Base-by-base conservation (phyloP, 2,329 filamentous ascomycete genomes). In the Fusarium incarnatum region DNA sequence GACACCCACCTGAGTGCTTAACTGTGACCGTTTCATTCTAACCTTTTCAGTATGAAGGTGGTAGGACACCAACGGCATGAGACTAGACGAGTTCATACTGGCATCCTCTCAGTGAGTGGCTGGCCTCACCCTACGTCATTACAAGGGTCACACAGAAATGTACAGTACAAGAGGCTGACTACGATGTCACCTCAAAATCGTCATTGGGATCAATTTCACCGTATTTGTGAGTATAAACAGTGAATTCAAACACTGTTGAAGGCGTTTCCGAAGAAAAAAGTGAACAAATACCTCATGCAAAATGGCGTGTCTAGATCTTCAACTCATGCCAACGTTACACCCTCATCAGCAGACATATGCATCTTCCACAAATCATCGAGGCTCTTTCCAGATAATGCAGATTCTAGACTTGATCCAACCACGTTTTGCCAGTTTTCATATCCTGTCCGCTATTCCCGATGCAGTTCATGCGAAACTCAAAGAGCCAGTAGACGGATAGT, bases 111-210 rank as follows among this genome's bases (percentile, higher is more conserved):
- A 18, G 15, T 8, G 40, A 64, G 44, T 58, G 20, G 60, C 23
- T 28, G 52, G 64, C 48, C 45, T 71, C 45, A 34, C 46, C 20
- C 16, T 64, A 71, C 68, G 68, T 71, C 68, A 71, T 71, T 49
- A 52, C 30, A 30, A 46, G 40, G 41, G 48, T 64, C 45, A 64
- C 49, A 58, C 54, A 55, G 46, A 34, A 54, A 40, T 40, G 34
- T n/a, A 37, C 30, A 28, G 22, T 30, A 46, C 18, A 34, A 60
- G 20, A 42, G 34, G 37, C 48, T 25, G 44, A 44, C 46, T 56
- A 48, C 60, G 25, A 65, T 66, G 66, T 56, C 64, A 69, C 60
- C 34, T 11, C 9, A 5, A 37, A 49, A 13, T 61, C 55, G 62
- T 70, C 57, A 70, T 59, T 50, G 25, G 44, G 22, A 41, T 37